phyloP scores from a whole-genome alignment of 768 basidiomycete species.

The Clitopilus hobsonii region DNA sequence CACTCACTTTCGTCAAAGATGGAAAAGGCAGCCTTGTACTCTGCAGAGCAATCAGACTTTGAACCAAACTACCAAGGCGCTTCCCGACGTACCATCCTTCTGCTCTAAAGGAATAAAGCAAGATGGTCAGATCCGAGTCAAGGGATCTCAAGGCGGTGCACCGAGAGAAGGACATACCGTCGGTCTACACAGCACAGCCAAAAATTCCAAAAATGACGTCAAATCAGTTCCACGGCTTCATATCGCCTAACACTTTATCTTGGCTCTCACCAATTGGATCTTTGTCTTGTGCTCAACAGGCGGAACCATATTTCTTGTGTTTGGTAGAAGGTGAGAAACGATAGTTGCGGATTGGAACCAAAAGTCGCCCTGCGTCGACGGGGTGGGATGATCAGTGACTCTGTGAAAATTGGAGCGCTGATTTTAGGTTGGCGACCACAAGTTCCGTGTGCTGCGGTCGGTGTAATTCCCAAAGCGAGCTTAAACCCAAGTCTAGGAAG shows the following conservation, averaged over 20 bases:
- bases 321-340: not conserved
- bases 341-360: not conserved
- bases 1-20: not conserved
- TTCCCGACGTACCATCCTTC: not conserved
- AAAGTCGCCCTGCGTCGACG: no score
- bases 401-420: not conserved
- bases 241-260: not conserved
- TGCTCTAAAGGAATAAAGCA: not conserved
- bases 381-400: no score
- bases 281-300: not conserved
- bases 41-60: not conserved
- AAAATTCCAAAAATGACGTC: not conserved
- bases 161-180: not conserved
- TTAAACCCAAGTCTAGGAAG: no score
- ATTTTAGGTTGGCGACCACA: not conserved
- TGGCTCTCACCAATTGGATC: not conserved
- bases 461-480: not conserved
- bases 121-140: not conserved
- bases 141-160: not conserved
- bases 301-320: not conserved
- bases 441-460: not conserved
- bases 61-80: not conserved
- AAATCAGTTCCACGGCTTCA: not conserved
- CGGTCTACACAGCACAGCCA: not conserved
- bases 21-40: not conserved